Evolutionary conservation across 106 monocot genomes (phyloP).

Genomic region (Dactylorhiza incarnata): DNA sequence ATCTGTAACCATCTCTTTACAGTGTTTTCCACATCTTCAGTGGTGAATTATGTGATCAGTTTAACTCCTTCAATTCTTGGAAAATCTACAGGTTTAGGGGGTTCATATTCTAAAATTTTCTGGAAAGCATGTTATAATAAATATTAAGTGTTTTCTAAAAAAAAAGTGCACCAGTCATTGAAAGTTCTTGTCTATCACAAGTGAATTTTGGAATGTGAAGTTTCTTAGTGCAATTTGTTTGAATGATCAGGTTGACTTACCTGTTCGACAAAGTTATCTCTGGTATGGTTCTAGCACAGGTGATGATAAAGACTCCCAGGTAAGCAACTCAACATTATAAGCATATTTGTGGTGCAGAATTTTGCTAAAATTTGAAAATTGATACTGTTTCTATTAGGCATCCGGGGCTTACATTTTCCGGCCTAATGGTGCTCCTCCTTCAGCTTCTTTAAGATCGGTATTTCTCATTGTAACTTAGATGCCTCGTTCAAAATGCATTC

Average conservation of each 20-base stretch:
- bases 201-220: background rate
- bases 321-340: slow-evolving; percentile 7
- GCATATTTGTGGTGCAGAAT: background rate
- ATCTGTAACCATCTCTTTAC: too few species aligned
- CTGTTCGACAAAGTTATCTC: slow-evolving; percentile 61
- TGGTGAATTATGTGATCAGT: too few species aligned
- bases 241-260: slow-evolving; percentile 50
- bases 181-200: too few species aligned
- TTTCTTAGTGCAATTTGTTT: background rate
- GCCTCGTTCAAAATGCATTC: background rate
- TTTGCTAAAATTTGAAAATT: background rate
- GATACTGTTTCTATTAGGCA: slow-evolving; percentile 26
- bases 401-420: slow-evolving; percentile 86
- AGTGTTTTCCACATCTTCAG: too few species aligned
- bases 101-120: too few species aligned
- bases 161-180: too few species aligned
- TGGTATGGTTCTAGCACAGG: slow-evolving; percentile 66
- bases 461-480: background rate
- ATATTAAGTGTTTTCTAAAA: too few species aligned
- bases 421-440: slow-evolving; percentile 38
- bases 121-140: too few species aligned
- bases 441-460: slow-evolving; percentile 44
- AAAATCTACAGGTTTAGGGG: too few species aligned
- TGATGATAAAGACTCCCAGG: slow-evolving; percentile 43
- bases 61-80: too few species aligned